Percentiles rank a stretch among this genome's conserved stretches.
Evolutionary conservation across 2,329 filamentous ascomycete genomes (phyloP).

Genomic region (Cytospora piceicola): DNA sequence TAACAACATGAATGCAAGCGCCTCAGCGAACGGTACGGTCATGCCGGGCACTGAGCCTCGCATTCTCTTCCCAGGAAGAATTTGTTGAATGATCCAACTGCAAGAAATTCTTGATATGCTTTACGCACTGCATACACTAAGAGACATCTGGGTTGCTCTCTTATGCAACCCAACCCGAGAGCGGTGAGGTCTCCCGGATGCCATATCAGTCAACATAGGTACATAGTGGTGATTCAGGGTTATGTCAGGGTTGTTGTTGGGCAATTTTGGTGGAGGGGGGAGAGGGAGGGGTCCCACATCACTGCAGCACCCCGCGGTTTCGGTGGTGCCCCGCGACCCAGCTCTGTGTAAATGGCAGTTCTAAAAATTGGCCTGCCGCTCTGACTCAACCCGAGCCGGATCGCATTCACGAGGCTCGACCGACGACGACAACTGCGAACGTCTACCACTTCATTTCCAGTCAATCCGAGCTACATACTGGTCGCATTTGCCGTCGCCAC

Average conservation of each 20-base stretch:
- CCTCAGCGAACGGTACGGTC: not conserved
- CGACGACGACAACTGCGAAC: slow-evolving; percentile 7
- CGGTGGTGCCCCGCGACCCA: slow-evolving; percentile 16
- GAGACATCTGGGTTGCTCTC: not conserved
- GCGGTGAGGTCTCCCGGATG: not conserved
- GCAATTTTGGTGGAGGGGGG: not conserved
- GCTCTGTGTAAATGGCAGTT: slow-evolving; percentile 9
- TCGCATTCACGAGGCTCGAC: slow-evolving; percentile 11
- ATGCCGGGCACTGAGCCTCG: not conserved
- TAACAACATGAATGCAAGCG: not conserved
- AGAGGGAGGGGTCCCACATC: not conserved
- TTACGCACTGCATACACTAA: not conserved
- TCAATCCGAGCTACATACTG: slow-evolving; percentile 3
- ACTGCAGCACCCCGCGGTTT: slow-evolving; percentile 8
- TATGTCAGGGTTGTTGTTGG: not conserved
- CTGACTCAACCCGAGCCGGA: slow-evolving; percentile 23
- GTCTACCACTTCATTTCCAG: slow-evolving; percentile 6
- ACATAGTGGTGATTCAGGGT: not conserved
- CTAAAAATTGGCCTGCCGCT: slow-evolving; percentile 26
- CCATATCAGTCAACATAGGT: not conserved
- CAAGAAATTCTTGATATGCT: not conserved
- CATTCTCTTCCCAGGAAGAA: not conserved
- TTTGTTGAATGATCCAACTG: not conserved
- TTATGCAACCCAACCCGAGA: not conserved
- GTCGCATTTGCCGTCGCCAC: slow-evolving; percentile 37